Evolutionary conservation across 345 rosid genomes (phyloP).

Genomic region (Eucalyptus virginea): DNA sequence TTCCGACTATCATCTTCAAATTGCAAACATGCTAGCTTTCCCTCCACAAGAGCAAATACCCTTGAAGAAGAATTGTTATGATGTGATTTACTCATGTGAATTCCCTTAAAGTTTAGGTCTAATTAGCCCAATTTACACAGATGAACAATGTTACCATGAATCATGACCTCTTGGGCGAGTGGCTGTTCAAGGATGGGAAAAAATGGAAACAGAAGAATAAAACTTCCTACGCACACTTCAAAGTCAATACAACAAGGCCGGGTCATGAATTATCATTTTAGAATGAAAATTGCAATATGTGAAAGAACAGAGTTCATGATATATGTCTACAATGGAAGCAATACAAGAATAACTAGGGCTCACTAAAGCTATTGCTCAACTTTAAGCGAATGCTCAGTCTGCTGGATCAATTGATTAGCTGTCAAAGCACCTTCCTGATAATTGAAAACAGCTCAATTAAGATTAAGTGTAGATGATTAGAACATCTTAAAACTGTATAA

Average conservation of each 20-base stretch:
- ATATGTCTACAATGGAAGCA: background rate
- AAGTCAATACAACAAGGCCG: background rate
- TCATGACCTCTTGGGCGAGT: background rate
- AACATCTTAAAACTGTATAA: background rate
- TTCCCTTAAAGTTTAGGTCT: background rate
- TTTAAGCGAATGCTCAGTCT: constrained; percentile 48
- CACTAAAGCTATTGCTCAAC: constrained; percentile 38
- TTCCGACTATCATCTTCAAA: background rate
- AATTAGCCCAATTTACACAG: background rate
- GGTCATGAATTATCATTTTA: background rate
- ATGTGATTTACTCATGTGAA: background rate
- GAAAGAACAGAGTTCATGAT: background rate
- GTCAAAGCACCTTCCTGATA: constrained; percentile 67
- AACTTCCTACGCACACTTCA: background rate
- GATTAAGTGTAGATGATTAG: background rate
- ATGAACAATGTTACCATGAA: background rate
- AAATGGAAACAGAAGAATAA: background rate
- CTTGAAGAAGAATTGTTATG: background rate
- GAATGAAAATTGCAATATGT: background rate
- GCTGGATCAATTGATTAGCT: constrained; percentile 46
- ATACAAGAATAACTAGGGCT: background rate
- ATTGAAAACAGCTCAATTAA: background rate
- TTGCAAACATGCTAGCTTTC: background rate
- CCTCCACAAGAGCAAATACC: background rate
- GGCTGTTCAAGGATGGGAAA: background rate